Conservation (phyloP, 2,329 filamentous ascomycete species). For the Chrysoporthe deuterocubensis region DNA sequence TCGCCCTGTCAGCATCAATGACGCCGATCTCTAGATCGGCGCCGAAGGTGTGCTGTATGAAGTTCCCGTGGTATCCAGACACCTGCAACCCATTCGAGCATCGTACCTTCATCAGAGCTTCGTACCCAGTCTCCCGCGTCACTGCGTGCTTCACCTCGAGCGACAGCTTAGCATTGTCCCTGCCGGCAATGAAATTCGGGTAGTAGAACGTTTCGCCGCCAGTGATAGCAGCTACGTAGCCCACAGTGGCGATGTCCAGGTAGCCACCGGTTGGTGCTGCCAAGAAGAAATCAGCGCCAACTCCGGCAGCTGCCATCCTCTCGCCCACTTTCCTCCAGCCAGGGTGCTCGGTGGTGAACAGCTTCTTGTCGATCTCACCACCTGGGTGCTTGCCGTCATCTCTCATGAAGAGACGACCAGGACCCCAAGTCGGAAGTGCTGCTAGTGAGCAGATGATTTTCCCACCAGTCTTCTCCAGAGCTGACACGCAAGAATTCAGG, state of each 20-base stretch:
- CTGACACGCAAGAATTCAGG: slow-evolving; percentile 81
- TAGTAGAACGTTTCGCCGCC: slow-evolving; percentile 97
- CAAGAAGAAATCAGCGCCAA: slow-evolving; percentile 93
- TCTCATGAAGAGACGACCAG: slow-evolving; percentile 80
- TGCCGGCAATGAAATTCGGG: slow-evolving; percentile 88
- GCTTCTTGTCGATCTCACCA: slow-evolving; percentile 88
- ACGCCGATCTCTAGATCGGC: slow-evolving; percentile 93
- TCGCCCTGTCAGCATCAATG: slow-evolving; percentile 90
- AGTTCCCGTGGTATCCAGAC: slow-evolving; percentile 93
- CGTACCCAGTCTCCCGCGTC: slow-evolving; percentile 89
- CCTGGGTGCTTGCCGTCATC: slow-evolving; percentile 87
- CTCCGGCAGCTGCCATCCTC: slow-evolving; percentile 84
- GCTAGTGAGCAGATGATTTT: slow-evolving; percentile 89
- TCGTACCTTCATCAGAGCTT: slow-evolving; percentile 96
- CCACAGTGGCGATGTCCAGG: slow-evolving; percentile 89
- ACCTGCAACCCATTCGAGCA: slow-evolving; percentile 97
- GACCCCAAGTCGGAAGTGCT: slow-evolving; percentile 89
- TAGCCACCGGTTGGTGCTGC: slow-evolving; percentile 89
- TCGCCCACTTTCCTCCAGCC: slow-evolving; percentile 84
- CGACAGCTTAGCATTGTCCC: slow-evolving; percentile 82
- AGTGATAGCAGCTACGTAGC: slow-evolving; percentile 83
- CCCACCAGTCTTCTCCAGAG: slow-evolving; percentile 83
- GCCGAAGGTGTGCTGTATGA: slow-evolving; percentile 92
- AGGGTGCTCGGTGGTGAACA: slow-evolving; percentile 88
- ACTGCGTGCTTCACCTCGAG: slow-evolving; percentile 86